phyloP scores from a whole-genome alignment of 2,329 filamentous ascomycete genomes.

The Aureobasidium sp. region DNA sequence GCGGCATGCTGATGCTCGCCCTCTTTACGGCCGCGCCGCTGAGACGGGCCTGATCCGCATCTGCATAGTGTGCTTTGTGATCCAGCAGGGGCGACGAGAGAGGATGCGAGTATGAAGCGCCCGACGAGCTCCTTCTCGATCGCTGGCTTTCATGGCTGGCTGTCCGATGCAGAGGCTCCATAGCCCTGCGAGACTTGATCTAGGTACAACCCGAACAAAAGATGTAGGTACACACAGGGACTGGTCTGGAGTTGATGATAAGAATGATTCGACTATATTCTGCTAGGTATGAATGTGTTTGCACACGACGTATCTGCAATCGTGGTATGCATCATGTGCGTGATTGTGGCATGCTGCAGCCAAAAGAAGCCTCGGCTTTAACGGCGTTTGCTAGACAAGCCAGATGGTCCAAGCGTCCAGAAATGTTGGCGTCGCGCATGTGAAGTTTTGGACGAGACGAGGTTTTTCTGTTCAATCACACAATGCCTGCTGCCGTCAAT shows the following conservation, averaged over 20 bases:
- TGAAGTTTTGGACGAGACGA: neutral
- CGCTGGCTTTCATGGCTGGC: conserved; percentile 29
- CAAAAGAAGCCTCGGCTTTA: neutral
- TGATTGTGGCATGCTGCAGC: neutral
- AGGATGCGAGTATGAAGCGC: conserved; percentile 30
- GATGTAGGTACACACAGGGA: neutral
- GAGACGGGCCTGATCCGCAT: conserved; percentile 47
- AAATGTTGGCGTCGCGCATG: neutral
- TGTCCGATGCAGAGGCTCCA: conserved; percentile 20
- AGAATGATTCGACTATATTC: neutral
- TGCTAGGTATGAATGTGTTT: neutral
- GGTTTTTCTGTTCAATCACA: too few relatives aligned
- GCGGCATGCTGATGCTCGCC: conserved; percentile 58
- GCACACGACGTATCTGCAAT: neutral
- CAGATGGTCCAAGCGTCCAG: neutral
- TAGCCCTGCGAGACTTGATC: neutral
- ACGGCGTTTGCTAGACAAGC: neutral
- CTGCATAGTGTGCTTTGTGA: conserved; percentile 52
- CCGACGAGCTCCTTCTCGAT: conserved; percentile 34
- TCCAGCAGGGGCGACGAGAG: conserved; percentile 23
- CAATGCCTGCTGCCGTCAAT: conserved; percentile 10
- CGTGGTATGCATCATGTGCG: neutral
- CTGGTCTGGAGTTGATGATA: neutral
- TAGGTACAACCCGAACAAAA: neutral
- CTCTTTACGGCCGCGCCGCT: conserved; percentile 46